Conservation (phyloP, 768 basidiomycete genomes). For the Lactarius vividus region DNA sequence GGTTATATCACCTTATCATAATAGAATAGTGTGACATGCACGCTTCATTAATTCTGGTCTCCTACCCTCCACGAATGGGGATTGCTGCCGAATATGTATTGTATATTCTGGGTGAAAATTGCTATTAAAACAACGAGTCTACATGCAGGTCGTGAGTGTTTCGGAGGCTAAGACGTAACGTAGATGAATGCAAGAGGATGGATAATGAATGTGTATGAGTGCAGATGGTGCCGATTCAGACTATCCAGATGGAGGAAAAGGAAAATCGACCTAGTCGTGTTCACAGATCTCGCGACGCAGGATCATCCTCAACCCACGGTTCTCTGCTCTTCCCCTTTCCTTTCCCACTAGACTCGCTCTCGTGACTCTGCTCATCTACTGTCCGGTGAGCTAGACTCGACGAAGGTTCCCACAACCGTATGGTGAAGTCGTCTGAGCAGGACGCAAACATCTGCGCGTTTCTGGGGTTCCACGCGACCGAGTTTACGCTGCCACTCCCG, state of each 20-base stretch:
- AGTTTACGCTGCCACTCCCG: conserved; percentile 86
- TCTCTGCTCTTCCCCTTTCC: conserved; percentile 64
- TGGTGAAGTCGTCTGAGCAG: conserved; percentile 88
- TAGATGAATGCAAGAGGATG: conserved; percentile 27
- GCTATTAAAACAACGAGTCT: conserved; percentile 26
- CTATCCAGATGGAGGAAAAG: conserved; percentile 12
- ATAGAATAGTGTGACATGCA: background rate
- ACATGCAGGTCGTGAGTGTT: conserved; percentile 28
- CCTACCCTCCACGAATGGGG: background rate
- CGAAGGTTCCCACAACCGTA: conserved; percentile 85
- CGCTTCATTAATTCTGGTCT: background rate
- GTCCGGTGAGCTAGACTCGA: conserved; percentile 10
- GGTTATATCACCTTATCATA: conserved; percentile 19
- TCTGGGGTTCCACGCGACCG: conserved; percentile 93
- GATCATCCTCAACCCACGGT: conserved; percentile 38
- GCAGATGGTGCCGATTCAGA: conserved; percentile 13
- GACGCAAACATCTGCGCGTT: conserved; percentile 93
- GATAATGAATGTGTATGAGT: conserved; percentile 19
- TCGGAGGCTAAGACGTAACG: conserved; percentile 24
- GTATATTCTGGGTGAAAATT: conserved; percentile 26
- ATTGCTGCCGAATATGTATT: conserved; percentile 23
- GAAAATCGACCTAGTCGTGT: conserved; percentile 19
- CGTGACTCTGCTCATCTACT: conserved; percentile 17
- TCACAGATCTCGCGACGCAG: conserved; percentile 25
- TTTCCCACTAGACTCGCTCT: conserved; percentile 43